Percentiles rank a stretch among this genome's conserved stretches.
These are phyloP conservation scores for Allium sativum DNA, from an alignment of 106 monocot genomes.

Conservation along the genomic window DNA sequence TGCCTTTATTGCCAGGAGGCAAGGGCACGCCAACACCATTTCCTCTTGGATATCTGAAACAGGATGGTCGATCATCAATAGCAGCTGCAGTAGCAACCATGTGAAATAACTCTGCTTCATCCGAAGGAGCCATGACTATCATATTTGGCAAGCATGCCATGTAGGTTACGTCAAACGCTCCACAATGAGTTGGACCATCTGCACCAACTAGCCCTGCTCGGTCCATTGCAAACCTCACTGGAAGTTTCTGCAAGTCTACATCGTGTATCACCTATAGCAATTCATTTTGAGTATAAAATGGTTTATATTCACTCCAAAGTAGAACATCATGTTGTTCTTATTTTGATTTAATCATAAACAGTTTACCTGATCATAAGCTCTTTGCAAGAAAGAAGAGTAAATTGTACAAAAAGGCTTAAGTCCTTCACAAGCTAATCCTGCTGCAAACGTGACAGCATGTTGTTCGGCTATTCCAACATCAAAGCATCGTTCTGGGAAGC, in stretches of 20 bases:
- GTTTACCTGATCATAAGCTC: slow-evolving; percentile 83
- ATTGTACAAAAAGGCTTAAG: slow-evolving; percentile 91
- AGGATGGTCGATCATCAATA: slow-evolving; percentile 78
- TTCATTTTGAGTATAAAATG: no score
- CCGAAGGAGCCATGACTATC: slow-evolving; percentile 96
- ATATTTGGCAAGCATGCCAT: slow-evolving; percentile 96
- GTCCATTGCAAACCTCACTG: slow-evolving; percentile 94
- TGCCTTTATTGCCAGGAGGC: slow-evolving; percentile 75
- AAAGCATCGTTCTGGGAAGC: slow-evolving; percentile 81
- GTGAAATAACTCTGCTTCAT: slow-evolving; percentile 91
- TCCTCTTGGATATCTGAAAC: slow-evolving; percentile 88
- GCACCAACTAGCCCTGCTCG: slow-evolving; percentile 91
- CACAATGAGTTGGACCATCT: slow-evolving; percentile 87
- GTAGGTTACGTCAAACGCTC: slow-evolving; percentile 88
- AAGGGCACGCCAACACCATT: slow-evolving; percentile 68
- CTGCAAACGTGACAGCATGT: slow-evolving; percentile 96
- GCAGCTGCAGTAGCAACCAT: slow-evolving; percentile 95
- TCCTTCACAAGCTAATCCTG: slow-evolving; percentile 88
- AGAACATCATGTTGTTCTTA: no score
- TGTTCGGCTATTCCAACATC: slow-evolving; percentile 97
- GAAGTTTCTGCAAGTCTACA: slow-evolving; percentile 89
- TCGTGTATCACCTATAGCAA: slow-evolving; percentile 76
- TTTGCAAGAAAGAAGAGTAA: slow-evolving; percentile 87
- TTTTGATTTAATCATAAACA: no score
- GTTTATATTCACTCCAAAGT: no score